Evolutionary conservation across 371 early-diverging fungal species (phyloP).

Genomic region (Zychaea mexicana): DNA sequence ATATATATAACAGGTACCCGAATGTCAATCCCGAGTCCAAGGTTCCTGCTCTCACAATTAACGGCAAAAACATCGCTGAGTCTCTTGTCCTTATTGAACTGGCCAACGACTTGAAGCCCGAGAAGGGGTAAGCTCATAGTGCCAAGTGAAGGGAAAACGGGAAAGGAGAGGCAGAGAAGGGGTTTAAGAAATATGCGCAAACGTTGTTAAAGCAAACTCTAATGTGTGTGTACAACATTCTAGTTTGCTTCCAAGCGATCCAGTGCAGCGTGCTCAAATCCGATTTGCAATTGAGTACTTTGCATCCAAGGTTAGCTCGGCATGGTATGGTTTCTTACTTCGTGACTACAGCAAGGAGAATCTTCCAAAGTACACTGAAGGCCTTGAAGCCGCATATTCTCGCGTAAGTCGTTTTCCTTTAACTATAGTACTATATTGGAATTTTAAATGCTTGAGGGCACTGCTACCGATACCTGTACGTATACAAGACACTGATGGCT

Average conservation of each 20-base stretch:
- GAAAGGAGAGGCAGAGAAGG: not conserved
- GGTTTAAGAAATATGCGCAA: not conserved
- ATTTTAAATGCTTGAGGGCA: too few species aligned
- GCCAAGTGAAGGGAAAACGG: too few species aligned
- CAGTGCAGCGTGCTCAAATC: conserved; percentile 46
- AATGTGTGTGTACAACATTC: not conserved
- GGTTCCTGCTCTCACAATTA: conserved; percentile 49
- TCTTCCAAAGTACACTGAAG: conserved; percentile 17
- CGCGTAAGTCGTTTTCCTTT: too few species aligned
- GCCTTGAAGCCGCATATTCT: conserved; percentile 20
- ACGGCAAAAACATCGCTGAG: conserved; percentile 47
- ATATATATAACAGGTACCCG: conserved; percentile 32
- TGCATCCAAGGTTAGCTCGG: conserved; percentile 30
- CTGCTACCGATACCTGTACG: too few species aligned
- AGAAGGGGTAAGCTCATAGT: conserved; percentile 54
- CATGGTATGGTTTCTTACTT: conserved; percentile 32
- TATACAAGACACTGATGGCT: too few species aligned
- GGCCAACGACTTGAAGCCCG: conserved; percentile 48
- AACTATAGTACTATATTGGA: too few species aligned
- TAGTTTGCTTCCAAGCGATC: conserved; percentile 45
- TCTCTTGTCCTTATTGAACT: conserved; percentile 56
- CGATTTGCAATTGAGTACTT: conserved; percentile 63
- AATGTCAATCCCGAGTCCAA: conserved; percentile 54
- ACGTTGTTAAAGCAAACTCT: too few species aligned
- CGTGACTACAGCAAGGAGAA: conserved; percentile 26